Evolutionary conservation across 2,329 filamentous ascomycete species (phyloP), one percentile per base, ranked within the genome.

Genomic region (Talaromyces atroroseus): DNA sequence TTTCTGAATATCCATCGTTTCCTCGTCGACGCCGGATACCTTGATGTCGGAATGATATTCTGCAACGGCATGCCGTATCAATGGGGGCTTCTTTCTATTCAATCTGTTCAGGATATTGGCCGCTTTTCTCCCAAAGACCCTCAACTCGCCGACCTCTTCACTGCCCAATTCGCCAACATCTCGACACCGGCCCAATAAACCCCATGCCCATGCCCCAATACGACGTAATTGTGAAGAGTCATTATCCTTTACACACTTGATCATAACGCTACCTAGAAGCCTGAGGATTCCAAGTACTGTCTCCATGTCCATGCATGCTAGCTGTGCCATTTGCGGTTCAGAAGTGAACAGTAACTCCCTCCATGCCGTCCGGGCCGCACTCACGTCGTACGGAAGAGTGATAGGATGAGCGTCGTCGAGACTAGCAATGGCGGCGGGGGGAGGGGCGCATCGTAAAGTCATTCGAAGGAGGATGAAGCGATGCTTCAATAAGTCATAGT

Each of bases 191-290:
- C 88, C 90, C 46, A 96, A 76, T 57, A 96, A 72, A 0, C 87
- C 85, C 92, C 91, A 96, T 3, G 89, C 77, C 92, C 92, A 97
- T 16, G 84, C 80, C 58, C 90, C 91, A 4, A 89, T 84, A 49
- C 85, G 81, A 63, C 82, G 80, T 24, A 83, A 78, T 29, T 90
- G 76, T 29, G 80, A 78, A 21, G 77, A 72, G n/a, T 81, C 82
- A 50, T 80, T 80, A 47, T 79, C 80, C 53, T 87, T 79, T 52
- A 88, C 83, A 59, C 83, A 83, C 52, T 83, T 83, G 18, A 80
- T 78, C 26, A 87, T 76, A n/a, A 89, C 64, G 10, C 72, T 69
- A 36, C 74, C 74, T 52, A 92, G 77, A 24, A 81, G 73, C 40
- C 82, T 80, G 40, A 96, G 68, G 32, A 92, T 77, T 36, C 82